Base-by-base conservation (phyloP, 1,284 basidiomycete genomes). In the Thecaphora frezii region DNA sequence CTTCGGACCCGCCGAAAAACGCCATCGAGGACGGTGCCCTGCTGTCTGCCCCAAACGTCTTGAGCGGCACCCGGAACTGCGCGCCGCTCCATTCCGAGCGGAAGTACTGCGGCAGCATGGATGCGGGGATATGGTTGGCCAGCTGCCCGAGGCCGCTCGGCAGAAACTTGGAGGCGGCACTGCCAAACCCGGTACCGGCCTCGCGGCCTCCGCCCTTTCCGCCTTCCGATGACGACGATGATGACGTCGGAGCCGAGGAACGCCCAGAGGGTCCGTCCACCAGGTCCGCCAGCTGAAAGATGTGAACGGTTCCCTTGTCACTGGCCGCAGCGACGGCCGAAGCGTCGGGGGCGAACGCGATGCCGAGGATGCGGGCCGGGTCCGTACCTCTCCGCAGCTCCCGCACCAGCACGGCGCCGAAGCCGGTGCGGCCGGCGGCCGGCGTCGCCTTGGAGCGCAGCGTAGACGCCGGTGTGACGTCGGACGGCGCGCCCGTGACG, bases 301-400 rank as follows among this genome's bases (percentile, higher is more conserved):
- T 58, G 46, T 75, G 73, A 23, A 75, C 58, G 0, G 71, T 75
- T 12, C 73, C 73, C 50, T 71, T 75, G 51, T 75, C 73, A 41
- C 73, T 75, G 1, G 63, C 73, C 22, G 65, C 69, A 2, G 73
- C 73, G 8, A 75, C 33, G 2, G 57, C 39, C 0, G 53, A 58
- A 12, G 44, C 50, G 37, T 75, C 71, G 10, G 69, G 69, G 13
- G 62, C 51, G 40, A 75, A 70, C 1, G 66, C 57, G n/a, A 74
- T 57, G 46, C 69, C 69, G n/a, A 68, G 44, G 21, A 75, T 74
- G 13, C 54, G 49, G 0, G 71, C 71, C 19, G 63, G 58, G 36
- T 75, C 73, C 5, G 56, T 66, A 12, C 73, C 73, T 22, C 73
- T 58, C 12, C 73, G 58, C 14, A 75, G 49, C 51, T 75, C 71